A percentile compares a stretch with the other conserved stretches of the same genome.
These are phyloP conservation scores for Eucalyptus cloeziana DNA, from an alignment of 345 rosid genomes.

Conservation along the genomic window DNA sequence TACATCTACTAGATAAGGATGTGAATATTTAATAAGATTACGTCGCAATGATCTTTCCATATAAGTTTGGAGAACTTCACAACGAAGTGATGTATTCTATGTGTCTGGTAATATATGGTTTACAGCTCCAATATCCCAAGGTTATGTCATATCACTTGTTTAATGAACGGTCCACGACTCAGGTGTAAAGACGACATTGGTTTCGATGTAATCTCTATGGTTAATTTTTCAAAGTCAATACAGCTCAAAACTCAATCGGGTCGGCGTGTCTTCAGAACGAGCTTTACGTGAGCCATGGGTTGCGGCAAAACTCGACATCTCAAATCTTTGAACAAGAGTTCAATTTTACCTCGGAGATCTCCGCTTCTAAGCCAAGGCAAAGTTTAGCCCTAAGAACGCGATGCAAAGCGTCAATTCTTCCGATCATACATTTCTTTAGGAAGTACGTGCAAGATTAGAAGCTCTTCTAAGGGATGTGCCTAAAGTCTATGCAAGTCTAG, in stretches of 20 bases:
- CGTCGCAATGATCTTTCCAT: background rate
- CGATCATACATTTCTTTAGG: background rate
- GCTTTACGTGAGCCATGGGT: background rate
- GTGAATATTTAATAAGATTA: background rate
- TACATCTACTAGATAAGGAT: background rate
- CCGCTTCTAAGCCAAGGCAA: background rate
- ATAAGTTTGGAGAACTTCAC: background rate
- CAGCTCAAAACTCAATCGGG: background rate
- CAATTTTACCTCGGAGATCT: background rate
- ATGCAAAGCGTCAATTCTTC: background rate
- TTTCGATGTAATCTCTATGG: background rate
- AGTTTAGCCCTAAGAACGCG: background rate
- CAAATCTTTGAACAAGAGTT: background rate
- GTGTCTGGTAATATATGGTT: background rate
- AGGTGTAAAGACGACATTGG: background rate
- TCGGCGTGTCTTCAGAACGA: background rate
- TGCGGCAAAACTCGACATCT: background rate
- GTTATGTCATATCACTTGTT: background rate
- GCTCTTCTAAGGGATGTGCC: background rate
- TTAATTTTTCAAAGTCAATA: background rate
- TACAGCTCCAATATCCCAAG: background rate
- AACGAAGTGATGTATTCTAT: background rate
- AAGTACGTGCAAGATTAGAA: background rate
- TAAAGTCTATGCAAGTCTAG: background rate
- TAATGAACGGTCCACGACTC: background rate